Conservation (phyloP, 23 red algal species). For the Gracilaria domingensis region DNA sequence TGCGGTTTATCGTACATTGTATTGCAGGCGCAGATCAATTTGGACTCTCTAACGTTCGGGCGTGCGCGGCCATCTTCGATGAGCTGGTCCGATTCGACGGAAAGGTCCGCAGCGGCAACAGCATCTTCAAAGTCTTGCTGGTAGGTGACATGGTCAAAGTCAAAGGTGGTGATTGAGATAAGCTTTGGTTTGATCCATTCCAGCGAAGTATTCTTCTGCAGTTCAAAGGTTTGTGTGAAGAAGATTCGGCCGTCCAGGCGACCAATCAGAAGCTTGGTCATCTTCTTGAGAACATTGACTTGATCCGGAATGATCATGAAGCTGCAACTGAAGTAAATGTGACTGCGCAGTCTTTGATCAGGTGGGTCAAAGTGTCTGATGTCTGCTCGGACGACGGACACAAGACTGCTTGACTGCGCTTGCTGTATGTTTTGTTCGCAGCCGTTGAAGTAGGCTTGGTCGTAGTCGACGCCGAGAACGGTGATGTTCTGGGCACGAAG, state of each 20-base stretch:
- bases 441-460: slow-evolving; percentile 46
- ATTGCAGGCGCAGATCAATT: slow-evolving; percentile 30
- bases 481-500: slow-evolving; percentile 47
- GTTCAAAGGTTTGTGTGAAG: slow-evolving; percentile 77
- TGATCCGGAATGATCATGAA: slow-evolving; percentile 73
- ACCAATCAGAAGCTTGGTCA: slow-evolving; percentile 47
- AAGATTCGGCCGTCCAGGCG: slow-evolving; percentile 58
- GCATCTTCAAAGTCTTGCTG: slow-evolving; percentile 69
- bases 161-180: slow-evolving; percentile 36
- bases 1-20: slow-evolving; percentile 34
- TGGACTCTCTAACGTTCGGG: slow-evolving; percentile 34
- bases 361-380: slow-evolving; percentile 40
- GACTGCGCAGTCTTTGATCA: slow-evolving; percentile 43
- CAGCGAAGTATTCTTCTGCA: slow-evolving; percentile 48
- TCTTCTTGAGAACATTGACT: slow-evolving; percentile 25
- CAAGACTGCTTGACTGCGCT: background rate
- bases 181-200: slow-evolving; percentile 77
- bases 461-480: slow-evolving; percentile 70
- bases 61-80: slow-evolving; percentile 48
- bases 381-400: slow-evolving; percentile 36
- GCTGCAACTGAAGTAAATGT: slow-evolving; percentile 73
- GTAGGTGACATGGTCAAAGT: slow-evolving; percentile 71
- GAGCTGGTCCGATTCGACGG: slow-evolving; percentile 24
- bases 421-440: slow-evolving; percentile 23
- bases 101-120: slow-evolving; percentile 22